phyloP scores from a whole-genome alignment of 352 stramenopile species.

The Phytophthora crassamura region DNA sequence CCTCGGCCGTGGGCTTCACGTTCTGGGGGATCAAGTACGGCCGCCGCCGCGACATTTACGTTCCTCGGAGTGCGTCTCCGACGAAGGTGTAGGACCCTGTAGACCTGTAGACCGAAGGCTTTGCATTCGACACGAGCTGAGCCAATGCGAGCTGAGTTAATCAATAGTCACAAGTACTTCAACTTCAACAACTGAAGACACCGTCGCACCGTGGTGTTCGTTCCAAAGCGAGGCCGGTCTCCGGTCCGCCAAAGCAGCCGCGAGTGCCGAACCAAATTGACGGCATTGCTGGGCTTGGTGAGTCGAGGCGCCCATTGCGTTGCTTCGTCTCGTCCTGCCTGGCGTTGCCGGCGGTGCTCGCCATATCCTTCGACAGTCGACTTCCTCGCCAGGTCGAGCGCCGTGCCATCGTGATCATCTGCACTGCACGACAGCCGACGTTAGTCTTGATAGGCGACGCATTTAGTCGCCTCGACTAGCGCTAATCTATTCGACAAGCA shows the following conservation, averaged over 20 bases:
- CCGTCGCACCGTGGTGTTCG: neutral
- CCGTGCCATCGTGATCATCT: slow-evolving; percentile 24
- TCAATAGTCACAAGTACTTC: neutral
- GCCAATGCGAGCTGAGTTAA: too few relatives aligned
- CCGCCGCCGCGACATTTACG: slow-evolving; percentile 46
- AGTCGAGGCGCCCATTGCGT: slow-evolving; percentile 3
- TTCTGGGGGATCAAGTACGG: slow-evolving; percentile 55
- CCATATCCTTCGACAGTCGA: slow-evolving; percentile 29
- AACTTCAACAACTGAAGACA: neutral
- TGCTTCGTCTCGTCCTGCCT: neutral
- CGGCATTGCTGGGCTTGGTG: neutral
- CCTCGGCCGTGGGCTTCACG: slow-evolving; percentile 58
- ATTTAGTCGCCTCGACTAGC: slow-evolving; percentile 24
- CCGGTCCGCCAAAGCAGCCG: too few relatives aligned
- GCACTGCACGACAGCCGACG: neutral
- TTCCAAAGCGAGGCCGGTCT: too few relatives aligned
- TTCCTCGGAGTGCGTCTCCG: slow-evolving; percentile 21
- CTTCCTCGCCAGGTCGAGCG: slow-evolving; percentile 4
- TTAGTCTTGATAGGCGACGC: slow-evolving; percentile 14
- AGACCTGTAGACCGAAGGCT: too few relatives aligned
- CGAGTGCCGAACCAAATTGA: neutral
- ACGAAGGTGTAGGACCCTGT: slow-evolving; percentile 11
- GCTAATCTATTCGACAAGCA: slow-evolving; percentile 19
- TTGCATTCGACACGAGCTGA: too few relatives aligned
- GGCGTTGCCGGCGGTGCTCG: slow-evolving; percentile 8